phyloP scores from a whole-genome alignment of 441 rosid species.

The Aquilaria agallochum region DNA sequence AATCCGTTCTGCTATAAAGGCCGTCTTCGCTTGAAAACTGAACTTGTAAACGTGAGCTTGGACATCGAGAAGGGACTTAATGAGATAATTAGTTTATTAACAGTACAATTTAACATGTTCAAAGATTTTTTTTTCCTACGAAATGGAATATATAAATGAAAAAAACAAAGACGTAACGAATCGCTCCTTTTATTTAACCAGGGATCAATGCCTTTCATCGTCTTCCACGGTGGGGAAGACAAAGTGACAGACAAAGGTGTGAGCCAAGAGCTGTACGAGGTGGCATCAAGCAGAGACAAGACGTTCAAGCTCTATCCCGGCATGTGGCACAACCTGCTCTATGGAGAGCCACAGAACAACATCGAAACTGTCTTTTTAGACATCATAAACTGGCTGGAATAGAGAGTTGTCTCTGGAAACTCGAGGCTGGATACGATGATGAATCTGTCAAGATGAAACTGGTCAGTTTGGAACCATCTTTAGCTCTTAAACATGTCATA shows the following conservation, averaged over 20 bases:
- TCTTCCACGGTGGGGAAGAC: constrained; percentile 83
- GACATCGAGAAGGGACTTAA: constrained; percentile 46
- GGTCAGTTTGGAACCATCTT: too few relatives aligned
- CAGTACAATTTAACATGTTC: neutral
- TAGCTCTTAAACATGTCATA: too few relatives aligned
- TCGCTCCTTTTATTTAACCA: constrained; percentile 8
- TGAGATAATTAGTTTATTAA: constrained; percentile 25
- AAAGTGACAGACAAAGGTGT: constrained; percentile 64
- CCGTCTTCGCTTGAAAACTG: constrained; percentile 59
- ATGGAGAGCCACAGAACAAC: constrained; percentile 66
- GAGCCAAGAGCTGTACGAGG: constrained; percentile 43
- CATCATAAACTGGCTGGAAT: constrained; percentile 59
- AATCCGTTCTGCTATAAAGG: constrained; percentile 68
- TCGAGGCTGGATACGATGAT: constrained; percentile 22
- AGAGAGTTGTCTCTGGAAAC: constrained; percentile 25
- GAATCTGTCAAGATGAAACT: too few relatives aligned
- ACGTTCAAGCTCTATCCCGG: constrained; percentile 66
- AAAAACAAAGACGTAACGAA: too few relatives aligned
- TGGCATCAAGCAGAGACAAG: constrained; percentile 69
- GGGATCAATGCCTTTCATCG: constrained; percentile 73
- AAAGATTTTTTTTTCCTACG: too few relatives aligned
- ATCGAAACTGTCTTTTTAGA: constrained; percentile 59
- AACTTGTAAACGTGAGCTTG: constrained; percentile 36
- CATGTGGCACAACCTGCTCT: constrained; percentile 94
- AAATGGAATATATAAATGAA: too few relatives aligned